These are phyloP conservation scores for Wilhelminamyces savonicus DNA, from an alignment of 805 yeast genomes.

Conservation along the genomic window DNA sequence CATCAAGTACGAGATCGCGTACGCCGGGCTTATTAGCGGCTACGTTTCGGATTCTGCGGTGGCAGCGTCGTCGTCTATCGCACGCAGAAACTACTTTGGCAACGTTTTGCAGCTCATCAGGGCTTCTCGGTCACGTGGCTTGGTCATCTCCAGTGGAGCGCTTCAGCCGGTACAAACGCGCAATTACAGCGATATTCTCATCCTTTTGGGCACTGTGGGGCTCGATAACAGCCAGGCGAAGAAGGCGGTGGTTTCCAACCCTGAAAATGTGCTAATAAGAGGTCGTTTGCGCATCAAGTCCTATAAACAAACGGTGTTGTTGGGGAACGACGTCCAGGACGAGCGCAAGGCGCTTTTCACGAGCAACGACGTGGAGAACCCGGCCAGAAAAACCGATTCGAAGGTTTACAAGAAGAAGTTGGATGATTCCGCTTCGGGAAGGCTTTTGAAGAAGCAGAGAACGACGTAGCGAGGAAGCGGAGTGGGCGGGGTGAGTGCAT, in stretches of 20 bases:
- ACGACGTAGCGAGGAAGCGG: constrained; percentile 1
- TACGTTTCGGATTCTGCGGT: constrained; percentile 20
- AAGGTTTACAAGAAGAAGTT: constrained; percentile 17
- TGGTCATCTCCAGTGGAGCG: constrained; percentile 78
- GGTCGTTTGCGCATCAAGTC: constrained; percentile 71
- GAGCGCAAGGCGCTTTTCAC: constrained; percentile 21
- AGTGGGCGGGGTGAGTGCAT: not conserved
- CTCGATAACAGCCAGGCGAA: constrained; percentile 58
- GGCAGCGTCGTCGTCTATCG: constrained; percentile 21
- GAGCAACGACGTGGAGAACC: constrained; percentile 13
- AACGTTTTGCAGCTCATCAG: constrained; percentile 72
- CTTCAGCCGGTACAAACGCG: constrained; percentile 50
- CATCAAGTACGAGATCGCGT: constrained; percentile 71
- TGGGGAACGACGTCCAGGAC: constrained; percentile 39
- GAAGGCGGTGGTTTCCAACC: constrained; percentile 50
- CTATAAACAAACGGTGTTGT: constrained; percentile 66
- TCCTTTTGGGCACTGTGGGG: constrained; percentile 63
- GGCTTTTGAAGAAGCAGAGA: constrained; percentile 17
- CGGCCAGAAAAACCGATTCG: constrained; percentile 8
- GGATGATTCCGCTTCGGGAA: constrained; percentile 16
- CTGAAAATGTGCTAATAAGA: constrained; percentile 60
- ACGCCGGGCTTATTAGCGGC: constrained; percentile 46
- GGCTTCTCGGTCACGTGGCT: constrained; percentile 75
- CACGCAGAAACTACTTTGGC: constrained; percentile 58
- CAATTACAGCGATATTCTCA: constrained; percentile 60